These are phyloP conservation scores for Sporothrix brasiliensis DNA, from an alignment of 2,329 filamentous ascomycete species.

Conservation along the genomic window DNA sequence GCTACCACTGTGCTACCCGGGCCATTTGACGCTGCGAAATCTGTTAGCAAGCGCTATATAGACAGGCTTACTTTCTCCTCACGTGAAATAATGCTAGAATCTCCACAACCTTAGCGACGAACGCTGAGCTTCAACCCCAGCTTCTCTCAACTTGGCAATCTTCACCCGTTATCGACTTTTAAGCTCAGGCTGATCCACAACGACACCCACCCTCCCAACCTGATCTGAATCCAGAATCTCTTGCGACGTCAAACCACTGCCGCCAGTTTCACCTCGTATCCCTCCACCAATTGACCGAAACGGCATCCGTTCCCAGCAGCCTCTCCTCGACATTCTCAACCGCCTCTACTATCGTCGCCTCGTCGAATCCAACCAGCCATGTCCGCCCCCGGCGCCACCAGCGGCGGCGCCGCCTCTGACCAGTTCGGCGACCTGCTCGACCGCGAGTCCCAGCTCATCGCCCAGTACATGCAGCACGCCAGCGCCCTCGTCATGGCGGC, in stretches of 20 bases:
- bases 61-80: background rate
- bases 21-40: slow-evolving; percentile 29
- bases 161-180: background rate
- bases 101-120: background rate
- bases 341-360: background rate
- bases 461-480: slow-evolving; percentile 51
- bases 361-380: slow-evolving; percentile 7
- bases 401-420: background rate
- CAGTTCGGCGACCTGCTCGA: slow-evolving; percentile 38
- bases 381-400: slow-evolving; percentile 20
- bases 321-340: background rate
- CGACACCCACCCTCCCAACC: background rate
- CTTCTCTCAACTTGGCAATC: background rate
- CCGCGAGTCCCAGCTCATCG: slow-evolving; percentile 50
- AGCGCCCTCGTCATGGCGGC: slow-evolving; percentile 48
- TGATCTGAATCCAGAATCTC: too few species aligned
- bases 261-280: too few species aligned
- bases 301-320: background rate
- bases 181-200: background rate
- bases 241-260: too few species aligned
- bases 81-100: slow-evolving; percentile 3
- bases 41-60: background rate
- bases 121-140: background rate
- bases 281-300: background rate
- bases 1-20: slow-evolving; percentile 36